These are phyloP conservation scores for Colletotrichum sp. DNA, from an alignment of 2,329 filamentous ascomycete species.

Conservation along the genomic window DNA sequence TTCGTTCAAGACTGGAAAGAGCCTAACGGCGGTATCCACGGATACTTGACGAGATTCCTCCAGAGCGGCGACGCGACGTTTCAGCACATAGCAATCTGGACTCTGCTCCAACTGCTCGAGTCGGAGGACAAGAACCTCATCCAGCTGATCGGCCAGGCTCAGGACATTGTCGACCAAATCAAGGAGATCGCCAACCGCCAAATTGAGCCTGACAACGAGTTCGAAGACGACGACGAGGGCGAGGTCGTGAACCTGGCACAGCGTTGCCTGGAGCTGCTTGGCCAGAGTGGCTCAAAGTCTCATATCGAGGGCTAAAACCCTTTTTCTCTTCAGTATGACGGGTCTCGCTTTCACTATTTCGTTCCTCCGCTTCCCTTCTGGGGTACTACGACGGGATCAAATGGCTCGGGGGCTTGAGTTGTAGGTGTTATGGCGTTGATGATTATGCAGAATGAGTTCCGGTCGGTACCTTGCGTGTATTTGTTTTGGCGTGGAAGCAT, in stretches of 20 bases:
- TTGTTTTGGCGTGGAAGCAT: conserved; percentile 22
- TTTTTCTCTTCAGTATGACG: neutral
- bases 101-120: conserved; percentile 90
- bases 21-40: conserved; percentile 92
- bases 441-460: conserved; percentile 21
- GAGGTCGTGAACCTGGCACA: conserved; percentile 93
- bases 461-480: conserved; percentile 20
- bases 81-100: conserved; percentile 99
- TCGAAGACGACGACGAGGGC: conserved; percentile 87
- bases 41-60: conserved; percentile 91
- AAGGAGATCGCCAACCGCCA: conserved; percentile 88
- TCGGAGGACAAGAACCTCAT: conserved; percentile 93
- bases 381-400: conserved; percentile 10
- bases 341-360: neutral
- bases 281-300: conserved; percentile 75
- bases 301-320: conserved; percentile 76
- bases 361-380: conserved; percentile 5
- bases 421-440: conserved; percentile 22
- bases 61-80: conserved; percentile 95
- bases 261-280: conserved; percentile 85
- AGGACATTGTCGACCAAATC: conserved; percentile 91
- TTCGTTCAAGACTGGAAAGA: conserved; percentile 95
- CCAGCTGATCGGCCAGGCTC: conserved; percentile 84
- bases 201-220: conserved; percentile 85
- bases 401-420: conserved; percentile 3